These are phyloP conservation scores for Fusarium tricinctum DNA, from an alignment of 2,329 filamentous ascomycete species.

Conservation along the genomic window DNA sequence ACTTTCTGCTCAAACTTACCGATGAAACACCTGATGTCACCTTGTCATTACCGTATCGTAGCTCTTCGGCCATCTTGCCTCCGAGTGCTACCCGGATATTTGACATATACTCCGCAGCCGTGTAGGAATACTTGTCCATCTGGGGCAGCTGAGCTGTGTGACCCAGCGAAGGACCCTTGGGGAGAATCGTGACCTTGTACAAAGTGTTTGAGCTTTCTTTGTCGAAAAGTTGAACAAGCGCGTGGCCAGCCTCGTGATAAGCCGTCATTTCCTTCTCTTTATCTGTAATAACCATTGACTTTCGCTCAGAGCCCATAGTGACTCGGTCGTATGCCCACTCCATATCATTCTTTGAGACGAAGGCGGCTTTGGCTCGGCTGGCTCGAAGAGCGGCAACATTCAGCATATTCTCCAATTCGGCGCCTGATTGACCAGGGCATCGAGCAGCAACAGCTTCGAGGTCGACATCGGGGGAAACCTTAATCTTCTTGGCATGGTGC, in stretches of 20 bases:
- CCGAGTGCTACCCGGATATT: slow-evolving; percentile 85
- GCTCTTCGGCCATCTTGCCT: slow-evolving; percentile 90
- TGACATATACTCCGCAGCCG: slow-evolving; percentile 86
- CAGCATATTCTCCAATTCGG: slow-evolving; percentile 95
- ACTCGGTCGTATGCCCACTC: slow-evolving; percentile 99
- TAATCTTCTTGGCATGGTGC: slow-evolving; percentile 94
- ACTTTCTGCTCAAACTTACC: slow-evolving; percentile 63
- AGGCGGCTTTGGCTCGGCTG: slow-evolving; percentile 84
- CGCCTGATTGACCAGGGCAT: slow-evolving; percentile 92
- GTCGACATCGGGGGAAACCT: slow-evolving; percentile 84
- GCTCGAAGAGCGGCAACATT: slow-evolving; percentile 96
- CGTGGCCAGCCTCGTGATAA: slow-evolving; percentile 96
- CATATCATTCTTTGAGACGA: slow-evolving; percentile 84
- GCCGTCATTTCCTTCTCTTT: slow-evolving; percentile 97
- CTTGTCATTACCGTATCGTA: slow-evolving; percentile 90
- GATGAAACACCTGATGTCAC: slow-evolving; percentile 89
- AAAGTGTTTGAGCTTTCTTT: slow-evolving; percentile 79
- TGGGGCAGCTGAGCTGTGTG: slow-evolving; percentile 90
- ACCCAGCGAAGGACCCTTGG: slow-evolving; percentile 87
- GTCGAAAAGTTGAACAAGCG: slow-evolving; percentile 87
- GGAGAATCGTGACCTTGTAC: slow-evolving; percentile 98
- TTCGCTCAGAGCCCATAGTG: slow-evolving; percentile 94
- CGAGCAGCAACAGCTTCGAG: slow-evolving; percentile 86
- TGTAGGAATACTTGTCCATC: slow-evolving; percentile 91
- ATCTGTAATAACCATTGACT: slow-evolving; percentile 88